These are phyloP conservation scores for Rickenella mellea DNA, from an alignment of 768 basidiomycete species.

Conservation along the genomic window DNA sequence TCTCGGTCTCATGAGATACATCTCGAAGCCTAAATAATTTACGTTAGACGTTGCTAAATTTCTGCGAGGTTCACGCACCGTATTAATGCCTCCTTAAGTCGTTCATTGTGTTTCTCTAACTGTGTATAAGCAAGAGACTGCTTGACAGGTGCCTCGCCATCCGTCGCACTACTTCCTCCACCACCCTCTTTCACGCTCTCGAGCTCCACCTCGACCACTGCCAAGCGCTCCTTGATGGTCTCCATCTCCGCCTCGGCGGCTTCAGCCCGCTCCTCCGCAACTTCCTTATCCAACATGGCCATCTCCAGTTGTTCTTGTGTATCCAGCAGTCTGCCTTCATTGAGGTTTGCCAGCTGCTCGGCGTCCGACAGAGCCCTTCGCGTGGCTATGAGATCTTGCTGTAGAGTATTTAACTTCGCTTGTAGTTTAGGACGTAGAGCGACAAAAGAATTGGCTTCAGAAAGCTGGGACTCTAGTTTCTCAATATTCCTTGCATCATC, in stretches of 20 bases:
- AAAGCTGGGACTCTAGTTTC: constrained; percentile 75
- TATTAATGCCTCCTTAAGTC: constrained; percentile 89
- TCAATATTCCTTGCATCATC: constrained; percentile 82
- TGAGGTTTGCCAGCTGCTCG: constrained; percentile 61
- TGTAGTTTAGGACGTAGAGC: constrained; percentile 84
- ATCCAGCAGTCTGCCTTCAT: constrained; percentile 66
- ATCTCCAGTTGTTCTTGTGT: constrained; percentile 89
- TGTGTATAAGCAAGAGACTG: constrained; percentile 67
- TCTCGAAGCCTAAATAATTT: constrained; percentile 61
- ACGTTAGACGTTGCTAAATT: background rate
- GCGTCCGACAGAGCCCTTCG: constrained; percentile 72
- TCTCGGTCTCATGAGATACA: constrained; percentile 78
- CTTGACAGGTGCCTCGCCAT: constrained; percentile 30
- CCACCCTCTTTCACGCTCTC: constrained; percentile 61
- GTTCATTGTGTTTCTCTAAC: constrained; percentile 93
- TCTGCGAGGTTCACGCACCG: constrained; percentile 33
- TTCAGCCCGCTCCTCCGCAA: constrained; percentile 91
- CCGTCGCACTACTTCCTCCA: constrained; percentile 22
- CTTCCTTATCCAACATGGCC: constrained; percentile 90
- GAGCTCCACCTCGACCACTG: constrained; percentile 76
- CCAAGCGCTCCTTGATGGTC: constrained; percentile 67
- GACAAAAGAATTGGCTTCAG: constrained; percentile 78
- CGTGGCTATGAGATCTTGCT: constrained; percentile 68
- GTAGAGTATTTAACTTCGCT: constrained; percentile 73
- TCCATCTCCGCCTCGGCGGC: constrained; percentile 69